phyloP scores from a whole-genome alignment of 2,329 filamentous ascomycete species.

The Xylariales sp. region DNA sequence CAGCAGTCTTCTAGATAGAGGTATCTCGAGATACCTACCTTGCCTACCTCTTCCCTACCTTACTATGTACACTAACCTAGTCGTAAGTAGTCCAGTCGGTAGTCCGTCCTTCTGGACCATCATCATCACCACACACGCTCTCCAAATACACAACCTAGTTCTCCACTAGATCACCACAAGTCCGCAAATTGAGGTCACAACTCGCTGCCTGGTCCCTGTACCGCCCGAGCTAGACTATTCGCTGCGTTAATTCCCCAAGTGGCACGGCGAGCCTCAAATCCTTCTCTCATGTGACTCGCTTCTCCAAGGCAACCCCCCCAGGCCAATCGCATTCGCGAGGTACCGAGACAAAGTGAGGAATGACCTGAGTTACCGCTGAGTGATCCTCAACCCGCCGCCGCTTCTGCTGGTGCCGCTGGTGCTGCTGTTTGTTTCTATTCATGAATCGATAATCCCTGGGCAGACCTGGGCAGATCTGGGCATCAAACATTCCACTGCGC shows the following conservation, averaged over 20 bases:
- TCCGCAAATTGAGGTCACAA: conserved; percentile 23
- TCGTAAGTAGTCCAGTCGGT: too few relatives aligned
- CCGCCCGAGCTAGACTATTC: conserved; percentile 13
- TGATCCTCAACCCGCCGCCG: conserved; percentile 1
- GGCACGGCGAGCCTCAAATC: conserved; percentile 34
- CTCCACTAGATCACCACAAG: conserved; percentile 28
- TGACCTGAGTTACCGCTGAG: background rate
- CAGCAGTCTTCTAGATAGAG: background rate
- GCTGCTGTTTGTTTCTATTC: conserved; percentile 2
- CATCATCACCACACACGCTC: conserved; percentile 1
- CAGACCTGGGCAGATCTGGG: background rate
- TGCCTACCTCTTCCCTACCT: too few relatives aligned
- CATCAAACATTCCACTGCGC: conserved; percentile 23
- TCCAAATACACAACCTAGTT: background rate
- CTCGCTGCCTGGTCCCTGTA: conserved; percentile 17
- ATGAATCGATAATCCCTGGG: conserved; percentile 6
- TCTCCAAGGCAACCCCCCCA: conserved; percentile 12
- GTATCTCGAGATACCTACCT: too few relatives aligned
- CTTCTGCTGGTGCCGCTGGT: too few relatives aligned
- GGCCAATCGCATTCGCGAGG: conserved; percentile 35
- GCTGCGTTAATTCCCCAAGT: conserved; percentile 20
- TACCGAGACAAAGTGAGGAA: conserved; percentile 8
- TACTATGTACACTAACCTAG: too few relatives aligned
- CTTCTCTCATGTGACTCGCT: conserved; percentile 28
- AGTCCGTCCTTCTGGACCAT: conserved; percentile 11